Conservation (phyloP, 2,329 filamentous ascomycete species). For the Chalaropsis ovoidea region DNA sequence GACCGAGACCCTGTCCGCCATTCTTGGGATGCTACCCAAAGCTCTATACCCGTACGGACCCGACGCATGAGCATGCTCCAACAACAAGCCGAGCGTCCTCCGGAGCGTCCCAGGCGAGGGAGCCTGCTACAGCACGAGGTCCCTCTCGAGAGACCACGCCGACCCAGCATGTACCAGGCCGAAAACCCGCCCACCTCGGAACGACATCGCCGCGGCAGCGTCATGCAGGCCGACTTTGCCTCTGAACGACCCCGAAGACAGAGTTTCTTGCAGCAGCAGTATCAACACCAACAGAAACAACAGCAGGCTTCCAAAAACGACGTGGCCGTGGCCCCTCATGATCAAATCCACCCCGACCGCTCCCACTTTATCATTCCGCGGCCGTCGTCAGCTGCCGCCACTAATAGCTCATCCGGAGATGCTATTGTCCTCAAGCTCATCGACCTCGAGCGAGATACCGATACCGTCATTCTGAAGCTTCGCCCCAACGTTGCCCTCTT, state of each 20-base stretch:
- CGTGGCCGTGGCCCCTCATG: not conserved
- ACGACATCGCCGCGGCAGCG: conserved; percentile 6
- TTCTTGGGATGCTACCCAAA: conserved; percentile 18
- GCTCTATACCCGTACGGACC: not conserved
- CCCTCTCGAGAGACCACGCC: conserved; percentile 12
- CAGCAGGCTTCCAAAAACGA: conserved; percentile 14
- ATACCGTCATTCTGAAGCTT: conserved; percentile 16
- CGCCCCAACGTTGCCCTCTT: conserved; percentile 12
- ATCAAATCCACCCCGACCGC: not conserved
- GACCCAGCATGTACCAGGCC: conserved; percentile 10
- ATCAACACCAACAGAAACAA: conserved; percentile 16
- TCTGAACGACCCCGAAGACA: not conserved
- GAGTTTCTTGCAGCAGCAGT: conserved; percentile 18
- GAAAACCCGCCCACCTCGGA: not conserved
- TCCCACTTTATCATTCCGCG: conserved; percentile 13
- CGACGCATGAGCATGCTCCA: conserved; percentile 13
- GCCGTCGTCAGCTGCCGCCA: conserved; percentile 23
- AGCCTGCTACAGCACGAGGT: conserved; percentile 18
- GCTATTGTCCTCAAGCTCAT: conserved; percentile 12
- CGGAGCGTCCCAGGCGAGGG: conserved; percentile 12
- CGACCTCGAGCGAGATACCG: conserved; percentile 18
- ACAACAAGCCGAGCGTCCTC: not conserved
- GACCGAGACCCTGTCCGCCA: conserved; percentile 10
- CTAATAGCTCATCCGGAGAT: conserved; percentile 23
- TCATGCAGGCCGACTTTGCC: conserved; percentile 2